Conservation (phyloP, 257 asterid genomes). For the Cruciata laevipes region DNA sequence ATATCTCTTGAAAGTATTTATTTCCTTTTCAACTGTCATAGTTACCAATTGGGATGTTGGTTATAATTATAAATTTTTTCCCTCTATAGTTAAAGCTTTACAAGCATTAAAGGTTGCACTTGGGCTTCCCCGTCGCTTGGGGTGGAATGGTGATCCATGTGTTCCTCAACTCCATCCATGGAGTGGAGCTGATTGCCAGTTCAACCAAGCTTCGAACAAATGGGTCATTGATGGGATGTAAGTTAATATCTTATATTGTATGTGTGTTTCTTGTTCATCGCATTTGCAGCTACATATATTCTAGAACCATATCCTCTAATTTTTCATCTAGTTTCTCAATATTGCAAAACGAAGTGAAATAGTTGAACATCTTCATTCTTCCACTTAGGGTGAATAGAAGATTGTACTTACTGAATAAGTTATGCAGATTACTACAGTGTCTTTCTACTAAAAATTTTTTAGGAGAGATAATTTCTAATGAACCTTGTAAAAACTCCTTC, state of each 20-base stretch:
- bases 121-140: constrained; percentile 93
- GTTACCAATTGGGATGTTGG: background rate
- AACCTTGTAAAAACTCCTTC: background rate
- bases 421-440: background rate
- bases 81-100: constrained; percentile 59
- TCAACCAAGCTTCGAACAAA: constrained; percentile 51
- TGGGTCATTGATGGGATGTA: constrained; percentile 96
- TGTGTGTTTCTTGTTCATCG: constrained; percentile 1
- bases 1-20: background rate
- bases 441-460: background rate
- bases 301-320: background rate
- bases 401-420: background rate
- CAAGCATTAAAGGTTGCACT: constrained; percentile 64
- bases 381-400: background rate
- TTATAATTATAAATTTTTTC: background rate
- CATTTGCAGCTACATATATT: background rate
- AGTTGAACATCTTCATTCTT: background rate
- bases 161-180: constrained; percentile 97
- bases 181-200: constrained; percentile 92
- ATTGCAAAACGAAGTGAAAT: background rate
- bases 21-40: background rate
- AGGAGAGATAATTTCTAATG: background rate
- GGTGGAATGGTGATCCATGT: constrained; percentile 99
- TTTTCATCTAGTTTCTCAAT: background rate
- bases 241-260: constrained; percentile 31